Conservation (phyloP, 1,284 basidiomycete genomes). For the Tilletia caries region DNA sequence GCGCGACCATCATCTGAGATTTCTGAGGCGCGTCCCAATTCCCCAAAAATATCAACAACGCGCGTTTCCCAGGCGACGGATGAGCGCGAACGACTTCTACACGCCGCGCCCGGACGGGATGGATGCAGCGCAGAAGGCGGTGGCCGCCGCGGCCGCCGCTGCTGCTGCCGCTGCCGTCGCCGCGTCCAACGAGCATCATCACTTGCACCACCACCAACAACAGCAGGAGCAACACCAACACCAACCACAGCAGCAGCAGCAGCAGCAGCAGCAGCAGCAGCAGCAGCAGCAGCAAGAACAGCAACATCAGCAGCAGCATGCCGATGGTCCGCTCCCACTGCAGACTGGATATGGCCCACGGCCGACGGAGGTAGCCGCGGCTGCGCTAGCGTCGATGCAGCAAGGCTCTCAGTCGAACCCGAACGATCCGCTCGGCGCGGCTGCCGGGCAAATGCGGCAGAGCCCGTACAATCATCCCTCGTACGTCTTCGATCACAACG, state of each 20-base stretch:
- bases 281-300: background rate
- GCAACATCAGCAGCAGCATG: background rate
- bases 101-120: no score
- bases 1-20: no score
- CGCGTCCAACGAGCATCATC: background rate
- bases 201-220: background rate
- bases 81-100: background rate
- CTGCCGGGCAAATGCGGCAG: background rate
- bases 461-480: background rate
- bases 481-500: background rate
- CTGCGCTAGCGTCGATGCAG: slow-evolving; percentile 8
- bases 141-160: background rate
- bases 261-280: background rate
- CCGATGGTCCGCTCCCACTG: background rate
- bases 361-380: background rate
- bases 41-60: no score
- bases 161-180: background rate
- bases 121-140: background rate
- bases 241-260: background rate
- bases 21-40: no score
- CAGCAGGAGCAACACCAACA: background rate
- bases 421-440: no score
- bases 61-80: no score
- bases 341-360: background rate
- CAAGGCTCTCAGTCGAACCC: background rate